phyloP scores from a whole-genome alignment of 2,329 filamentous ascomycete species.

The Myriosclerotinia scirpicola region DNA sequence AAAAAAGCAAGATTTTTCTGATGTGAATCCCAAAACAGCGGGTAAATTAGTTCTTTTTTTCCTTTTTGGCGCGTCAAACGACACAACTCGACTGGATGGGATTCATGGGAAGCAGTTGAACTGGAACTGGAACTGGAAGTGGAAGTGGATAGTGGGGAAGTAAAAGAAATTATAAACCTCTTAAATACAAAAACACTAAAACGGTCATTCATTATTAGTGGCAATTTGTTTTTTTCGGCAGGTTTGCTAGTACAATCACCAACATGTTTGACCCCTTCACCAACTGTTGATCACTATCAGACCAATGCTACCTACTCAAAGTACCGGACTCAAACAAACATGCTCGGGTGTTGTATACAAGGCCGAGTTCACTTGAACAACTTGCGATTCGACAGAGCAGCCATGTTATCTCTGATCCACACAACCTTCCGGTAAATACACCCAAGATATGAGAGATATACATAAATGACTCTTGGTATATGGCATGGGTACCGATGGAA shows the following conservation, averaged over 20 bases:
- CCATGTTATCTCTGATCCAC: constrained; percentile 17
- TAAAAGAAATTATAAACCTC: constrained; percentile 12
- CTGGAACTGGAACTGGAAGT: too few relatives aligned
- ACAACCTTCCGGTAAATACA: constrained; percentile 17
- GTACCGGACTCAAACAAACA: background rate
- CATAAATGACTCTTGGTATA: background rate
- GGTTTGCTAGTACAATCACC: constrained; percentile 8
- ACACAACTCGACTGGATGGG: background rate
- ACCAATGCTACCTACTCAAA: background rate
- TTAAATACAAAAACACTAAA: too few relatives aligned
- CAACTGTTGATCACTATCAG: background rate
- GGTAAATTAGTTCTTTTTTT: background rate
- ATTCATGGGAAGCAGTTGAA: too few relatives aligned
- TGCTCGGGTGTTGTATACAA: background rate
- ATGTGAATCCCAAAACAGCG: constrained; percentile 6
- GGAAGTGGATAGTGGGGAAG: background rate
- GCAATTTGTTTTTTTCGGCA: background rate
- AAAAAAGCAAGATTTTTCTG: constrained; percentile 4
- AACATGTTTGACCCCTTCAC: background rate
- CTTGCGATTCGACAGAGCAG: constrained; percentile 12
- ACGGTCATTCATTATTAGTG: background rate
- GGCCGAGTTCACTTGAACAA: constrained; percentile 5
- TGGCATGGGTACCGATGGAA: background rate
- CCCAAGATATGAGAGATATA: background rate
- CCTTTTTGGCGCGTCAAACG: constrained; percentile 12